A percentile compares a stretch with the other conserved stretches of the same genome.
Conservation (phyloP, 2,329 filamentous ascomycete species). For the Xenoacremonium recifei region DNA sequence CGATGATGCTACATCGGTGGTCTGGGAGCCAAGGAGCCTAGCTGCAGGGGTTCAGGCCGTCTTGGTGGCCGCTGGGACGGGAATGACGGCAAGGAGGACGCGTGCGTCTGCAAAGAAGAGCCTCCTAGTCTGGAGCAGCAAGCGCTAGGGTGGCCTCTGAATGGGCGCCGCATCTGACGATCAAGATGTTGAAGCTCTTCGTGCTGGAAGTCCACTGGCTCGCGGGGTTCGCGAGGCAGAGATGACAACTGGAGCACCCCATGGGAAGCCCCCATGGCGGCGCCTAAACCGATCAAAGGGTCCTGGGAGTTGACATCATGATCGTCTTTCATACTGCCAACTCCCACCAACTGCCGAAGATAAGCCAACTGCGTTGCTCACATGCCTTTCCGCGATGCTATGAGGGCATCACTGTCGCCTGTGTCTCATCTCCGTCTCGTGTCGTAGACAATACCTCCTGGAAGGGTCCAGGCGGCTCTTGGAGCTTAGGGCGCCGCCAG, state of each 20-base stretch:
- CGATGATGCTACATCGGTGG: constrained; percentile 11
- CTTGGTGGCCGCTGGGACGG: background rate
- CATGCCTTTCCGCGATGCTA: background rate
- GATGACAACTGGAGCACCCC: background rate
- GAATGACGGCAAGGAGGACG: background rate
- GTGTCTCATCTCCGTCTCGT: too few relatives aligned
- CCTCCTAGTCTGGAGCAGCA: too few relatives aligned
- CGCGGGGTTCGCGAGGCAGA: background rate
- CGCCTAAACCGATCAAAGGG: background rate
- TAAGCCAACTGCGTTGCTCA: background rate
- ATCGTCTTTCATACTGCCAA: background rate
- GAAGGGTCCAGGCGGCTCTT: background rate
- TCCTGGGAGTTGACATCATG: background rate
- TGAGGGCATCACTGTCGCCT: constrained; percentile 1
- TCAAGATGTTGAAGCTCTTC: too few relatives aligned
- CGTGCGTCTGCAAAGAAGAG: too few relatives aligned
- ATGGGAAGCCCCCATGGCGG: background rate
- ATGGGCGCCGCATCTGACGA: background rate
- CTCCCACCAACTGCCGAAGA: background rate
- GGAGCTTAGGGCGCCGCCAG: background rate
- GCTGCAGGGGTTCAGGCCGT: constrained; percentile 1
- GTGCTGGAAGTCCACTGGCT: background rate
- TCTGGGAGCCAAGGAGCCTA: constrained; percentile 1
- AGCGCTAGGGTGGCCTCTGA: background rate
- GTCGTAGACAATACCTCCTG: background rate